These are phyloP conservation scores for Cryphonectria radicalis DNA, from an alignment of 2,329 filamentous ascomycete genomes.

Conservation along the genomic window DNA sequence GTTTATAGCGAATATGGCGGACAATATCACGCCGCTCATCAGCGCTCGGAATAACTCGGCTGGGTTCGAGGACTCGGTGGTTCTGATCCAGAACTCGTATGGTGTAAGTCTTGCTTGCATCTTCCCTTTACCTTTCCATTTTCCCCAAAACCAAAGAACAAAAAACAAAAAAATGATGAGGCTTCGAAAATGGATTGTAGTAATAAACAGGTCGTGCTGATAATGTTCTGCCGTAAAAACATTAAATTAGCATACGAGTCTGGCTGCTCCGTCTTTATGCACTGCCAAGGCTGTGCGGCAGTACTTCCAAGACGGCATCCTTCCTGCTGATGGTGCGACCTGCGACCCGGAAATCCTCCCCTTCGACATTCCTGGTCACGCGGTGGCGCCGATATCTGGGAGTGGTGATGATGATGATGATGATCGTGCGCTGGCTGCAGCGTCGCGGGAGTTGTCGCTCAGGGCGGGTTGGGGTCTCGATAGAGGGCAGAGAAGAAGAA, in stretches of 20 bases:
- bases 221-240: background rate
- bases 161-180: too few relatives aligned
- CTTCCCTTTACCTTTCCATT: too few relatives aligned
- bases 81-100: slow-evolving; percentile 55
- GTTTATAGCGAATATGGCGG: slow-evolving; percentile 47
- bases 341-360: slow-evolving; percentile 52
- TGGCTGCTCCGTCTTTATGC: slow-evolving; percentile 50
- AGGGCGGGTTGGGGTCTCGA: slow-evolving; percentile 19
- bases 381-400: background rate
- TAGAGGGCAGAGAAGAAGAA: background rate
- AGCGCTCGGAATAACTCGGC: slow-evolving; percentile 48
- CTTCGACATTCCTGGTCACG: slow-evolving; percentile 40
- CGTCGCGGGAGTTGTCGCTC: slow-evolving; percentile 26
- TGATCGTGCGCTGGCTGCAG: slow-evolving; percentile 23
- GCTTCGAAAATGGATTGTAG: background rate
- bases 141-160: background rate
- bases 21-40: slow-evolving; percentile 51
- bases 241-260: slow-evolving; percentile 51
- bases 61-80: slow-evolving; percentile 49
- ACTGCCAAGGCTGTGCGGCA: slow-evolving; percentile 45
- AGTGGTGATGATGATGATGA: slow-evolving; percentile 15
- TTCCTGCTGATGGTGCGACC: slow-evolving; percentile 49
- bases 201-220: background rate
- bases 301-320: slow-evolving; percentile 51
- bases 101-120: slow-evolving; percentile 44